These are phyloP conservation scores for Alternaria atra DNA, from an alignment of 2,329 filamentous ascomycete genomes.

Conservation along the genomic window DNA sequence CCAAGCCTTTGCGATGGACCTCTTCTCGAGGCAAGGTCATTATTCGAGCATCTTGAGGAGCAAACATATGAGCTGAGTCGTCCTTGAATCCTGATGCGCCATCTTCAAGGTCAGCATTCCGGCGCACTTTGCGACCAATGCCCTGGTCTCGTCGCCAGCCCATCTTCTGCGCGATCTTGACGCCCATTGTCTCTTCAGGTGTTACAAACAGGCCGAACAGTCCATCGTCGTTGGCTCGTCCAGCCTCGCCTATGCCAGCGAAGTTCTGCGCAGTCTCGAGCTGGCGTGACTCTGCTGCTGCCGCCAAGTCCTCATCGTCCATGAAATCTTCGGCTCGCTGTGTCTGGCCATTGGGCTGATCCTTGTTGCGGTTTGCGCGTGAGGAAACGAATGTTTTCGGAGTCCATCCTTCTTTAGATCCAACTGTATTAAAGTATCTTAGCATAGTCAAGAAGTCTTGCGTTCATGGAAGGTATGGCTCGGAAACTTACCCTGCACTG, in stretches of 20 bases:
- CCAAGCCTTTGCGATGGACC: conserved; percentile 73
- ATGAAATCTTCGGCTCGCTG: conserved; percentile 90
- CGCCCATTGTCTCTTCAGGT: conserved; percentile 84
- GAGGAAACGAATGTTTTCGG: conserved; percentile 93
- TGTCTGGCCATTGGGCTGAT: conserved; percentile 62
- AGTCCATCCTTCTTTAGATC: conserved; percentile 97
- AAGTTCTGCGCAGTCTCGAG: conserved; percentile 79
- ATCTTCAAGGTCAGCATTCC: conserved; percentile 74
- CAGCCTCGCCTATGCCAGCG: conserved; percentile 75
- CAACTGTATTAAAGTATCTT: conserved; percentile 97
- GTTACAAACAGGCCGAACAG: conserved; percentile 77
- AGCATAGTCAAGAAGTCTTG: conserved; percentile 49
- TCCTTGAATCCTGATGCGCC: conserved; percentile 50
- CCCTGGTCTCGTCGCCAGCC: conserved; percentile 96
- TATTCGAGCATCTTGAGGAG: conserved; percentile 80
- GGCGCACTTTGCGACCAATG: conserved; percentile 83
- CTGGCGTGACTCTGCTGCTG: conserved; percentile 79
- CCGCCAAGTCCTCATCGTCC: conserved; percentile 94
- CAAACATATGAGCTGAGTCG: conserved; percentile 73
- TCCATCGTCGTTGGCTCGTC: conserved; percentile 59
- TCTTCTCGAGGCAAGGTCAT: conserved; percentile 72
- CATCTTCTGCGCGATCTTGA: conserved; percentile 87
- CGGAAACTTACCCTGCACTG: conserved; percentile 81
- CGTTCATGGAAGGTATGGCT: conserved; percentile 26
- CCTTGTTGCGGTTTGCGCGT: conserved; percentile 77